Conservation (phyloP, 208 protist species). For the Willaertia magna region DNA sequence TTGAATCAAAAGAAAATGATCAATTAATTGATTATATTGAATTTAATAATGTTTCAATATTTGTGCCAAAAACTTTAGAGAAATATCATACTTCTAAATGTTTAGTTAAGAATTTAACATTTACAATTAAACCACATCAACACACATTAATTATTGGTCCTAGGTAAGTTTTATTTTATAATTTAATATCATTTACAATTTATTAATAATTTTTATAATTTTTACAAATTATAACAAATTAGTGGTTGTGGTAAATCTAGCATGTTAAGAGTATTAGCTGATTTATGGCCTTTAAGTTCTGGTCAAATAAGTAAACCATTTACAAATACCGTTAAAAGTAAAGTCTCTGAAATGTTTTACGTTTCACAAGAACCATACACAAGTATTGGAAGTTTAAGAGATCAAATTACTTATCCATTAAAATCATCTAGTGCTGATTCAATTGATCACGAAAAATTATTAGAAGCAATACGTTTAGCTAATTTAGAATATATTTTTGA, state of each 20-base stretch:
- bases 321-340: background rate
- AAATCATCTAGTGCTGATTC: background rate
- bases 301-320: slow-evolving; percentile 14
- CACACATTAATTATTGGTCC: background rate
- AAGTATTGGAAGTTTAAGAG: slow-evolving; percentile 27
- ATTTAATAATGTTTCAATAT: background rate
- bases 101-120: background rate
- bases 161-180: no score
- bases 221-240: background rate
- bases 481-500: background rate
- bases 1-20: background rate
- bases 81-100: background rate
- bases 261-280: slow-evolving; percentile 26
- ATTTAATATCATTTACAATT: background rate
- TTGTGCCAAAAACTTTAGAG: background rate
- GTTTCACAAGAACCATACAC: slow-evolving; percentile 16
- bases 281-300: slow-evolving; percentile 18
- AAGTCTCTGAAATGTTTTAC: background rate
- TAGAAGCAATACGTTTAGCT: background rate
- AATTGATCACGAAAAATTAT: background rate
- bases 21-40: background rate
- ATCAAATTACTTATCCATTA: slow-evolving; percentile 34
- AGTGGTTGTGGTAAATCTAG: slow-evolving; percentile 33
- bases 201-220: background rate
- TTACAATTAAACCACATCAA: background rate